Evolutionary conservation across 202 grass and related monocot species (phyloP).

Genomic region (Tripidium arundinaceum): DNA sequence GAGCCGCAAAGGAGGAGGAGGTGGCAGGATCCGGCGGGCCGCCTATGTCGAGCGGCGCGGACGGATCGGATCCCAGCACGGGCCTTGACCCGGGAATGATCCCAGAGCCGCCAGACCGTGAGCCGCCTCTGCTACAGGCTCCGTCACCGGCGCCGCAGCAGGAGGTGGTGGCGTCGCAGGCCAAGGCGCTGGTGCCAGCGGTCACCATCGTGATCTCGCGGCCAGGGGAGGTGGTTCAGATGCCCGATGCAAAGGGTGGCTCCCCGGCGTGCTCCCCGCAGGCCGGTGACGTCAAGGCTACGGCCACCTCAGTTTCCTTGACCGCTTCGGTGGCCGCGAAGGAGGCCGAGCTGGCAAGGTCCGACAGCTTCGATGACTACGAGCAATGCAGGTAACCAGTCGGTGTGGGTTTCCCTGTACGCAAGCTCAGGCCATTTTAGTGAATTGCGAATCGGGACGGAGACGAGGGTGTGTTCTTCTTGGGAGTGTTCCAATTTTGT

Average conservation of each 20-base stretch:
- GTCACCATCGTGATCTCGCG: slow-evolving; percentile 51
- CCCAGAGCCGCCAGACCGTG: too few relatives aligned
- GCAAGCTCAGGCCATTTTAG: neutral
- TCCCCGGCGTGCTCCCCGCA: neutral
- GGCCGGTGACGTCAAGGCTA: slow-evolving; percentile 1
- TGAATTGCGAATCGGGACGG: neutral
- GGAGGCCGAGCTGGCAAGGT: slow-evolving; percentile 40
- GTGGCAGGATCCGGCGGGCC: too few relatives aligned
- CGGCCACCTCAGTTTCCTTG: slow-evolving; percentile 14
- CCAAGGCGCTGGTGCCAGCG: neutral
- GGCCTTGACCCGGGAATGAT: too few relatives aligned
- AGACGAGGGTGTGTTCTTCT: neutral
- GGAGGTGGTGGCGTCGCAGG: too few relatives aligned
- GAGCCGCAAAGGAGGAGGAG: too few relatives aligned
- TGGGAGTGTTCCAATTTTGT: neutral
- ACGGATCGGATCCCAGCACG: too few relatives aligned
- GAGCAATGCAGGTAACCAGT: slow-evolving; percentile 85
- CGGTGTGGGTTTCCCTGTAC: neutral
- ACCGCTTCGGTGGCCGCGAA: too few relatives aligned
- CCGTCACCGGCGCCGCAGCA: too few relatives aligned
- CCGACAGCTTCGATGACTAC: slow-evolving; percentile 63
- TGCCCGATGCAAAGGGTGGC: slow-evolving; percentile 25
- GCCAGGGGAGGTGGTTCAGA: slow-evolving; percentile 30
- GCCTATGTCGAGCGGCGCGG: too few relatives aligned
- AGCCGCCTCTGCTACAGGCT: too few relatives aligned